Evolutionary conservation across 2,329 filamentous ascomycete species (phyloP).

Genomic region (Aspergillus fijiensis): DNA sequence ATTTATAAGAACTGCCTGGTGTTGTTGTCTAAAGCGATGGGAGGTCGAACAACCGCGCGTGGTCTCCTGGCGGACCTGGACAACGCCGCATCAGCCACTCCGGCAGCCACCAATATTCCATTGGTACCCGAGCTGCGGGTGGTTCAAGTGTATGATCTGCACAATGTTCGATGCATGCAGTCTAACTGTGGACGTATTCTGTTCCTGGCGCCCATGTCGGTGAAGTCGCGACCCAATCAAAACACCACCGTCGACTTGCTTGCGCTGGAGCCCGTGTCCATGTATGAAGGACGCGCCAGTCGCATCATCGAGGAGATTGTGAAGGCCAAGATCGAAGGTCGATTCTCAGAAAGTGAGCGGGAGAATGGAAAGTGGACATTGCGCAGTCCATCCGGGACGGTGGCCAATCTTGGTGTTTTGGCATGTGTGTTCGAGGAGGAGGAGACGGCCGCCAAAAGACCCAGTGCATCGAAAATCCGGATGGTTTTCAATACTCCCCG

Average conservation of each 20-base stretch:
- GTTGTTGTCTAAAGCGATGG: slow-evolving; percentile 68
- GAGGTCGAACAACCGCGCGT: slow-evolving; percentile 66
- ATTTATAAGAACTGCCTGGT: slow-evolving; percentile 82
- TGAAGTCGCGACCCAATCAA: slow-evolving; percentile 20
- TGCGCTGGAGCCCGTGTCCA: slow-evolving; percentile 70
- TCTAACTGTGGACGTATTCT: slow-evolving; percentile 41
- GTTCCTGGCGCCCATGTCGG: slow-evolving; percentile 35
- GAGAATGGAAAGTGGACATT: slow-evolving; percentile 80
- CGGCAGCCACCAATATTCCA: slow-evolving; percentile 25
- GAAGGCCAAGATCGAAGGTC: slow-evolving; percentile 80
- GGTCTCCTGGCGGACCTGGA: slow-evolving; percentile 83
- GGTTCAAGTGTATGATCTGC: slow-evolving; percentile 67
- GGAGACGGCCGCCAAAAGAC: slow-evolving; percentile 54
- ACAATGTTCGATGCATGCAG: slow-evolving; percentile 66
- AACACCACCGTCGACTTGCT: slow-evolving; percentile 50
- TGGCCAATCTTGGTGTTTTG: slow-evolving; percentile 56
- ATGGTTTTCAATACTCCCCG: slow-evolving; percentile 40
- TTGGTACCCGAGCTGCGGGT: slow-evolving; percentile 69
- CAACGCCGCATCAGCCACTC: slow-evolving; percentile 64
- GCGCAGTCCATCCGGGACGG: slow-evolving; percentile 63
- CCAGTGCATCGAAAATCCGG: slow-evolving; percentile 33
- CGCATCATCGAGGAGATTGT: slow-evolving; percentile 81
- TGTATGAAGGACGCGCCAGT: slow-evolving; percentile 73
- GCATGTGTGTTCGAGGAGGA: slow-evolving; percentile 46
- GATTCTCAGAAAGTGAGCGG: slow-evolving; percentile 79